Base-by-base conservation (phyloP, 768 basidiomycete species). In the Scleroderma bovista region DNA sequence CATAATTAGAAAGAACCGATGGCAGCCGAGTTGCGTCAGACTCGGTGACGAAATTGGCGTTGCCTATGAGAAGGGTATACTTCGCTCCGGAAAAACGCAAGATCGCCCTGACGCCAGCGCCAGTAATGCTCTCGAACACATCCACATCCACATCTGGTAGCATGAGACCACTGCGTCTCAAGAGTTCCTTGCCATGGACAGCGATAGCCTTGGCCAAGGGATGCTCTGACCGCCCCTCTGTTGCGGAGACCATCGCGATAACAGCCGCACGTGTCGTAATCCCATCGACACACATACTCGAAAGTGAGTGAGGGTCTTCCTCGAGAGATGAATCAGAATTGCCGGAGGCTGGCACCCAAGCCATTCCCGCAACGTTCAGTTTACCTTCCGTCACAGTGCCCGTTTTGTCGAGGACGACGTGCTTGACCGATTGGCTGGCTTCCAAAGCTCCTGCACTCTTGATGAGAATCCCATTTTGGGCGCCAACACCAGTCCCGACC, bases 401-500 rank as follows among this genome's bases (percentile, higher is more conserved):
- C 0, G 96, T 99, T 76, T 99, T 99, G 77, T 99, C 96, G 44
- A 98, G 64, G 0, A 96, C 81, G 54, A 98, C 82, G 13, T 83
- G 76, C 63, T 83, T 83, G 60, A 98, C 83, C 46, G 76, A 75
- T 56, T 80, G 83, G 67, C 92, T 93, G 3, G 91, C 93, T 64
- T 99, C 96, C 23, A 99, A 74, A 3, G 96, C 94, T 13, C 88
- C 77, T 2, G 94, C 96, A 19, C 96, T 94, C 65, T 99, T 99
- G 80, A 99, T 98, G 41, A 99, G 71, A 51, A 99, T 98, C 0
- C 96, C 95, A 60, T 98, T 95, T 72, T 88, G 80, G 9, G 96
- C 96, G 2, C 96, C 96, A 50, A 98, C 83, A 1, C 96, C 96
- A 0, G 95, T 98, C 16, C 96, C 96, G 29, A 98, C 96, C 96